Conservation (phyloP, 805 yeast genomes). For the Vanderwaltozyma yarrowii region DNA sequence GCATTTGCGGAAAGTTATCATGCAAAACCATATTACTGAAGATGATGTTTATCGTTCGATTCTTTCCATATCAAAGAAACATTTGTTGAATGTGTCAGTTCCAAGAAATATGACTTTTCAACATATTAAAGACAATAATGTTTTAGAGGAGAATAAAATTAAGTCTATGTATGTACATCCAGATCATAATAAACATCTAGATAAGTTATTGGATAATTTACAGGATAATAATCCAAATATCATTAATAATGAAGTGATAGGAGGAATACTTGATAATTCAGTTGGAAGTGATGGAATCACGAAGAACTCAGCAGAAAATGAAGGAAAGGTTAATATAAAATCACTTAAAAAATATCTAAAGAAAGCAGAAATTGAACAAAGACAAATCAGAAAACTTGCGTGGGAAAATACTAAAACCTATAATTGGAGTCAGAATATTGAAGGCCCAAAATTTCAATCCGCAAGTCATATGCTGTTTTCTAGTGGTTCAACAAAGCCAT, state of each 20-base stretch:
- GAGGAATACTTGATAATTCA: no score
- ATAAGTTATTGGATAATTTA: no score
- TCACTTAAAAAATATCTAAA: slow-evolving; percentile 15
- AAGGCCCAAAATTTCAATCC: slow-evolving; percentile 4
- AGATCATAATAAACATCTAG: no score
- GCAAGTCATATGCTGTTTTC: slow-evolving; percentile 15
- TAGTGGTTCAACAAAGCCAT: neutral
- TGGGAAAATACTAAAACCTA: slow-evolving; percentile 15
- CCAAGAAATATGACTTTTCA: neutral
- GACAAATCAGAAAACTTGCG: slow-evolving; percentile 11
- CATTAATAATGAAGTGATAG: neutral
- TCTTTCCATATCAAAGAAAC: neutral
- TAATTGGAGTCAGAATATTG: slow-evolving; percentile 15
- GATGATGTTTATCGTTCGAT: no score
- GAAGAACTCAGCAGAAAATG: neutral
- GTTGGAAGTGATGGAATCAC: neutral
- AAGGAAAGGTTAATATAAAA: slow-evolving; percentile 6
- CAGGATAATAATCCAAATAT: no score
- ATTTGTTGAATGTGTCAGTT: neutral
- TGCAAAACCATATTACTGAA: no score
- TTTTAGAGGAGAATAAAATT: no score
- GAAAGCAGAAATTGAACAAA: slow-evolving; percentile 13
- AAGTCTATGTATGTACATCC: neutral
- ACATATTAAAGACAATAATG: no score
- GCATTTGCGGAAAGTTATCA: no score